Base-by-base conservation (phyloP, 176 grass and related monocot genomes). In the Panicum miliaceum region DNA sequence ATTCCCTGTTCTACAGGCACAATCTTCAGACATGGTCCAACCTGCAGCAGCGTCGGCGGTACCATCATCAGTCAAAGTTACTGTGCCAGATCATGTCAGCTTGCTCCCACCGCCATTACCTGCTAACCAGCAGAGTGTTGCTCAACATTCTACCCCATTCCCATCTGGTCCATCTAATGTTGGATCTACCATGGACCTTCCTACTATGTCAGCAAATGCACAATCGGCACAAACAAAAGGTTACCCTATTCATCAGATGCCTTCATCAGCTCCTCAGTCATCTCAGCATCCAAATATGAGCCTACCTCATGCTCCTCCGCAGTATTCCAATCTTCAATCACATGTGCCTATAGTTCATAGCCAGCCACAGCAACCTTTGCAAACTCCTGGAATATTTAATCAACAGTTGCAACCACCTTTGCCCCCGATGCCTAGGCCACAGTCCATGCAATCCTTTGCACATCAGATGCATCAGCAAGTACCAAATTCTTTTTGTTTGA, bases 381-480 rank as follows among this genome's bases (percentile, higher is more conserved):
- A 95, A 83, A 92, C 51, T 89, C 88, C 86, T 84, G 93, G 80
- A 86, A 77, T 90, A 23, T 94, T 88, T 81, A 99, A 94, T 82
- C 97, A 94, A 68, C 91, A 79, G 64, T 71, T 94, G 41, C 96
- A 90, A 78, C 97, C 91, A 70, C 85, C 91, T 42, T 76, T 95
- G 84, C 93, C 93, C 23, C 91, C 89, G 57, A 81, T 94, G 59
- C 91, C 89, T 75, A 91, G 97, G 88, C 93, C 86, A 81, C 91
- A 66, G 46, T 40, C 89, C 65, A 88, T 90, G 93, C 93, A 86
- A 26, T 53, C 93, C n/a, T 90, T 88, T 71, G 15, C 75, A 54
- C 85, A 90, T 65, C 90, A 88, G 72, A 90, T 90, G 66, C 90
- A 92, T 82, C 80, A 80, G 2, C 91, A 93, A 85, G 66, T 86